These are phyloP conservation scores for Phytophthora megakarya DNA, from an alignment of 352 stramenopile genomes.

Conservation along the genomic window DNA sequence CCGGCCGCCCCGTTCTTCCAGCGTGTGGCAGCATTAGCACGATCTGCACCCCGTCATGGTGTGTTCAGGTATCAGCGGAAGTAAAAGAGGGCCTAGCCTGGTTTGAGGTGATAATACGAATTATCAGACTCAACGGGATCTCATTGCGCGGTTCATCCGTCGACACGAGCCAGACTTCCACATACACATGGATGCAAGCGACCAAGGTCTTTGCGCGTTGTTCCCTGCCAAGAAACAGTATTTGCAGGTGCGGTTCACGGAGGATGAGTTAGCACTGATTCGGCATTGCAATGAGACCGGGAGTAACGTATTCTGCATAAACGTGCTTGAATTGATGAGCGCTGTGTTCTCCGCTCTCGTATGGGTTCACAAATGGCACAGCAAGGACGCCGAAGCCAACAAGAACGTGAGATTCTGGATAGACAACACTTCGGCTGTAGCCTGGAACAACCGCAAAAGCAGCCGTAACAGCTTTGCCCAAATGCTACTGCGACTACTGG, in stretches of 20 bases:
- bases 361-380: slow-evolving; percentile 1
- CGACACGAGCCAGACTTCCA: not conserved
- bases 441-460: slow-evolving; percentile 10
- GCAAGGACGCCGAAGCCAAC: not conserved
- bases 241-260: slow-evolving; percentile 3
- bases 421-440: slow-evolving; percentile 8
- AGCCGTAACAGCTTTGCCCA: slow-evolving; percentile 16
- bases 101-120: slow-evolving; percentile 10
- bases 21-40: too few species aligned
- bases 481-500: slow-evolving; percentile 13
- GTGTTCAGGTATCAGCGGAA: too few species aligned
- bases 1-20: too few species aligned
- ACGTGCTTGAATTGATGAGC: slow-evolving; percentile 18
- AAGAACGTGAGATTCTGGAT: slow-evolving; percentile 19
- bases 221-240: slow-evolving; percentile 5
- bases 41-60: too few species aligned
- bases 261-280: not conserved
- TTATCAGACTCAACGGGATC: slow-evolving; percentile 1
- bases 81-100: too few species aligned
- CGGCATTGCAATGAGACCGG: not conserved
- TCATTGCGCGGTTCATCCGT: not conserved
- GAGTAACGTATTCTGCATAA: slow-evolving; percentile 6
- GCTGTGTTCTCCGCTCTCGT: slow-evolving; percentile 13
- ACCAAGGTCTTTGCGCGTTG: slow-evolving; percentile 8
- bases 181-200: slow-evolving; percentile 13